Evolutionary conservation across 129 eudicot species (phyloP), one percentile per base, ranked within the genome.

Genomic region (Chrysanthemum makinoi): DNA sequence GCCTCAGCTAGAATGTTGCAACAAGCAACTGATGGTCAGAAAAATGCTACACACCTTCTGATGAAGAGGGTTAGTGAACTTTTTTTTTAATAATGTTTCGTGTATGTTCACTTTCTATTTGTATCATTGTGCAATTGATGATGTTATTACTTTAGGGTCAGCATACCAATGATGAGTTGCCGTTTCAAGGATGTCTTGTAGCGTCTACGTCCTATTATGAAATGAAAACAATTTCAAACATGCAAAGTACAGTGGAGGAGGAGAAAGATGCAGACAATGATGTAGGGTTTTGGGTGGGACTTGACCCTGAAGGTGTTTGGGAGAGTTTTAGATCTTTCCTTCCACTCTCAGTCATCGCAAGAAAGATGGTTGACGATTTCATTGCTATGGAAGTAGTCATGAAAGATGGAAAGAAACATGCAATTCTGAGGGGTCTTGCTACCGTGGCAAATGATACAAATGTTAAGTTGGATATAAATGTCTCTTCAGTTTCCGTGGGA

Each of bases 371-470:
- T 19, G 83, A 80, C 54, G 86, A 90, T 52, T 84, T 73, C 86
- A 30, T 95, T 65, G 99, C 96, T 65, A 68, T 88, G 80, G 99
- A 95, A 61, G 94, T 95, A 30, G 77, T 84, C 35, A 83, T 86
- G 80, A 87, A 80, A 79, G 85, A 88, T 77, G 97, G 99, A 18
- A 95, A 90, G 84, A 95, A 90, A 69, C 96, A 86, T 83, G 99
- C 89, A 62, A 70, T 87, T 75, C 69, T 95, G 62, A 87, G 99
- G 84, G 87, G 93, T 70, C 97, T 95, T 77, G 91, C 87, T 35
- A 81, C 84, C 10, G 87, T 95, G 70, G 62, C 69, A 62, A 95
- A 95, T 74, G 99, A 95, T 65, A 76, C 88, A 46, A 81, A 90
- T 83, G 66, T 83, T 69, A 81, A 79, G 66, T 60, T 95, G 79